Base-by-base conservation (phyloP, 2,329 filamentous ascomycete genomes). In the Pseudopithomyces chartarum region DNA sequence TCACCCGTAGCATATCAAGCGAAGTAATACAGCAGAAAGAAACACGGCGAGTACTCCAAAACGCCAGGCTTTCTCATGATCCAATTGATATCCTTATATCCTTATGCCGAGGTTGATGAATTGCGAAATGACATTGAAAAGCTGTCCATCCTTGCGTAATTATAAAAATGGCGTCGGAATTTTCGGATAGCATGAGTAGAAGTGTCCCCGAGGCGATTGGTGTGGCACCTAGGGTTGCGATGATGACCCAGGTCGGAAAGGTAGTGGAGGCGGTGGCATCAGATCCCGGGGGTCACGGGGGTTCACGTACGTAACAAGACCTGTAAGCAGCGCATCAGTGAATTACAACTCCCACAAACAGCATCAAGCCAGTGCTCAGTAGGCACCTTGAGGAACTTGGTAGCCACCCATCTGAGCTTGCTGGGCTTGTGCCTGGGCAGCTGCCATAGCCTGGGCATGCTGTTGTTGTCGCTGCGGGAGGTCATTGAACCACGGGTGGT, bases 401-500 rank as follows among this genome's bases (percentile, higher is more conserved):
- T 71, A 76, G 45, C 67, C 71, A 34, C 72, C 72, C 73, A 75
- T 73, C 56, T 76, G 73, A 6, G 69, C 70, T 53, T 76, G 72
- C 54, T 73, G 71, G 15, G 68, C 68, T 60, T 75, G 73, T 6
- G 70, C 69, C 23, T 75, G 73, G 7, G 73, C 71, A 23, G 63
- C 60, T 10, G 70, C 71, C 56, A 73, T 64, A 52, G 66, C 64
- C 32, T 68, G 68, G 17, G 71, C 71, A 17, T 73, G 68, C 29
- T 76, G 71, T 48, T 77, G 74, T 62, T 77, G 74, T 29, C 70
- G 81, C 67, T 86, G 81, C 13, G 87, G 80, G 15, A 92, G 76
- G 66, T 94, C 90, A 61, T 83, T 85, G 80, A 99, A 99, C 95
- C 95, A 99, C 0, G 90, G 91, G 74, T 99, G 95, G 65, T 89